A percentile compares a stretch with the other conserved stretches of the same genome.
Conservation (phyloP, 2,329 filamentous ascomycete genomes). For the Macroventuria anomochaeta region DNA sequence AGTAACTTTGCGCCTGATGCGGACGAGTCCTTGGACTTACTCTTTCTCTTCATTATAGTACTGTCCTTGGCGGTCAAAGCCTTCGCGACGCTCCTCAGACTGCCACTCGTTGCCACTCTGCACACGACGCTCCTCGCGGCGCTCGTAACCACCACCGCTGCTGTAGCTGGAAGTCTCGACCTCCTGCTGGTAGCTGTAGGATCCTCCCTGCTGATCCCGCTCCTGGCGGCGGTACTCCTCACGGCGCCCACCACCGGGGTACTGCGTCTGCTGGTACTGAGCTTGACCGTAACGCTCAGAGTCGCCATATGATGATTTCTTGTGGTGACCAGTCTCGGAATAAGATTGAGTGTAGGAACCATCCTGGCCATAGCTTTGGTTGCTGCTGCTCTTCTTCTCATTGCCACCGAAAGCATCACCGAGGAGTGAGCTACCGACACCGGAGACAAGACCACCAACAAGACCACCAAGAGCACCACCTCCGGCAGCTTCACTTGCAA, state of each 20-base stretch:
- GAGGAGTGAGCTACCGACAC: conserved; percentile 66
- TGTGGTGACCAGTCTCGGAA: conserved; percentile 65
- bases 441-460: conserved; percentile 70
- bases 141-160: conserved; percentile 61
- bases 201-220: conserved; percentile 55
- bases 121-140: conserved; percentile 63
- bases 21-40: conserved; percentile 30
- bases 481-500: conserved; percentile 66
- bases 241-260: conserved; percentile 62
- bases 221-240: conserved; percentile 68
- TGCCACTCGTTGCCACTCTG: conserved; percentile 53
- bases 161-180: conserved; percentile 60
- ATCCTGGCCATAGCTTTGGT: conserved; percentile 62
- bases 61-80: conserved; percentile 46
- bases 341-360: conserved; percentile 67
- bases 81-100: conserved; percentile 46
- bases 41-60: conserved; percentile 53
- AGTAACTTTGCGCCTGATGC: conserved; percentile 4
- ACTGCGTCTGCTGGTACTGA: conserved; percentile 65
- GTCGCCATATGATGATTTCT: conserved; percentile 40
- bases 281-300: conserved; percentile 66
- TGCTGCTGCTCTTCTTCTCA: conserved; percentile 62
- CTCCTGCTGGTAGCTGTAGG: conserved; percentile 65
- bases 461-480: conserved; percentile 73
- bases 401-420: conserved; percentile 63